Conservation (phyloP, 2,329 filamentous ascomycete genomes). For the Akanthomyces uredinophilus region DNA sequence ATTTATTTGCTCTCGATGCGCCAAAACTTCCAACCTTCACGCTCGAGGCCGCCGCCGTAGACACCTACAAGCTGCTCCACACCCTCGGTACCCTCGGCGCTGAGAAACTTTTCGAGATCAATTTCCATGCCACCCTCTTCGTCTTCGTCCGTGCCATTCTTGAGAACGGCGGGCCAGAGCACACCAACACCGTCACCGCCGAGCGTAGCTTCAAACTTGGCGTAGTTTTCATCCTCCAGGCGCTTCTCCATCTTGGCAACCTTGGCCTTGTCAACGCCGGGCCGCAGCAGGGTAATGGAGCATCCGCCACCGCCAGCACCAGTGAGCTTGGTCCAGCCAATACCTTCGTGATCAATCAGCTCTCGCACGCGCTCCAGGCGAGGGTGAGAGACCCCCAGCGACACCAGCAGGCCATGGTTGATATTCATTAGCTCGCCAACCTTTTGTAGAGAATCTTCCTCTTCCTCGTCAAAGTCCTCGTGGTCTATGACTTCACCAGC, state of each 20-base stretch:
- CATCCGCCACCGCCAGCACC: conserved; percentile 94
- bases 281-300: conserved; percentile 83
- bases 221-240: conserved; percentile 68
- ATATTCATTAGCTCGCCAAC: conserved; percentile 87
- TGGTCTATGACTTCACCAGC: conserved; percentile 51
- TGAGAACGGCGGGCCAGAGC: conserved; percentile 84
- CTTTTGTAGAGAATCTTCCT: conserved; percentile 59
- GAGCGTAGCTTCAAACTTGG: conserved; percentile 81
- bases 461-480: conserved; percentile 62
- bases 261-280: conserved; percentile 51
- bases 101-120: conserved; percentile 76
- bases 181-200: conserved; percentile 93
- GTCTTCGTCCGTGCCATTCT: conserved; percentile 75
- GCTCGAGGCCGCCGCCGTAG: conserved; percentile 58
- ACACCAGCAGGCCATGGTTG: conserved; percentile 89
- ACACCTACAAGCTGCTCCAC: conserved; percentile 87
- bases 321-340: conserved; percentile 96
- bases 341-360: conserved; percentile 79
- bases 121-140: conserved; percentile 85
- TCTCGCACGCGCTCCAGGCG: conserved; percentile 87
- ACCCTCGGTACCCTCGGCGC: conserved; percentile 75
- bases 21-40: conserved; percentile 87
- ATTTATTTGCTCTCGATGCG: conserved; percentile 48
- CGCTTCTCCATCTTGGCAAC: conserved; percentile 60
- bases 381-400: conserved; percentile 90